phyloP scores from a whole-genome alignment of 441 rosid species.

The Erysimum cheiri region DNA sequence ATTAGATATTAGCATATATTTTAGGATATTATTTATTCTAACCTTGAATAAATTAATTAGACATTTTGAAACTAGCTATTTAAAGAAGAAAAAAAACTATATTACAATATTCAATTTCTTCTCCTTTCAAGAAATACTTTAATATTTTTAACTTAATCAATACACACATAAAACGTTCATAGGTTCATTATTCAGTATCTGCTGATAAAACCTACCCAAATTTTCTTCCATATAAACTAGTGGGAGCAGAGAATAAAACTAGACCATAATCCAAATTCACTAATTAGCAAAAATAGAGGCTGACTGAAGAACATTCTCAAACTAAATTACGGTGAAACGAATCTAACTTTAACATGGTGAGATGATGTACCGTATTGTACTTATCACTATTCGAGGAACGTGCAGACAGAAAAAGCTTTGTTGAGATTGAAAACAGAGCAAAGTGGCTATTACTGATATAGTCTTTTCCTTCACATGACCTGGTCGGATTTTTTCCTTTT shows the following conservation, averaged over 20 bases:
- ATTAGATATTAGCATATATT: background rate
- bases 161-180: background rate
- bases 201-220: constrained; percentile 4
- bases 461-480: constrained; percentile 44
- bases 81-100: background rate
- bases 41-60: background rate
- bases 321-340: constrained; percentile 2
- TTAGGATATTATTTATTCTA: background rate
- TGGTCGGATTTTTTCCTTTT: constrained; percentile 35
- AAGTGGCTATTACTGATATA: constrained; percentile 17
- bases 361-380: constrained; percentile 31
- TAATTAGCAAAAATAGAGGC: background rate
- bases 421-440: constrained; percentile 34
- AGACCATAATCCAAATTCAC: constrained; percentile 1
- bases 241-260: background rate
- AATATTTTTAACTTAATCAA: background rate
- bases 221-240: constrained; percentile 8
- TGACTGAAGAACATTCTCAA: constrained; percentile 28
- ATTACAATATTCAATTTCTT: background rate
- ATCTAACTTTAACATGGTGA: background rate
- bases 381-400: constrained; percentile 33
- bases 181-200: constrained; percentile 16
- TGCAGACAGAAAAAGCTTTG: constrained; percentile 35
- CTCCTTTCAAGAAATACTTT: background rate
- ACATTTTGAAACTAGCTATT: background rate